Evolutionary conservation across 495 filamentous ascomycete species (phyloP), one percentile per base, ranked within the genome.

Genomic region (Xylaria flabelliformis): DNA sequence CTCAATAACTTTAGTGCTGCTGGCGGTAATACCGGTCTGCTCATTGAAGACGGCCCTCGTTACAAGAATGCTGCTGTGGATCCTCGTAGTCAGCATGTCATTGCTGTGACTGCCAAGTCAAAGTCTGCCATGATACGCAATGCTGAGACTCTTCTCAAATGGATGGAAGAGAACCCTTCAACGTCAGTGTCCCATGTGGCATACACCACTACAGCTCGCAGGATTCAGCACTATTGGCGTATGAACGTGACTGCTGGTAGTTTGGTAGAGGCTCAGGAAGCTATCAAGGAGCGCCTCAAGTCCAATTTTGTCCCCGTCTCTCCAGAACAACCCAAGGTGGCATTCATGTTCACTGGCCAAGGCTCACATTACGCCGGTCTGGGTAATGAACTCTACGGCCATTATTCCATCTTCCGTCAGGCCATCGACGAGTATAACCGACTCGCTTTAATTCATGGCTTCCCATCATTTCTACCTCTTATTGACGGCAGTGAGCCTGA

Each of bases 161-260:
- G 87, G 79, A 82, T 93, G 68, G 82, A 87, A 17, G 68, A 83
- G 63, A 84, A 88, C 59, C 82, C 85, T 32, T 82, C 85, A 0
- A 84, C 85, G 3, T 81, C 85, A 0, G 76, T 93, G 9, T 78
- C 84, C 1, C 81, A 87, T 64, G 80, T 96, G 6, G 90, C 93
- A 6, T 97, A 97, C 80, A 93, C 92, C 6, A 93, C 91, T 1
- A 96, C 93, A 12, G 94, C 94, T 58, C 88, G 94, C 72, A 90
- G 90, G n/a, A 89, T 92, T n/a, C 94, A 95, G 72, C 91, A 95
- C 77, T 88, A 89, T 62, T 91, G 90, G 84, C 89, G 93, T 61
- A 86, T 92, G 69, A 87, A 87, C 51, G 86, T 92, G 24, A 80
- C 83, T 10, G 91, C 84, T 1, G 81, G 84, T n/a, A 84, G 86